Base-by-base conservation (phyloP, 345 rosid genomes). In the Punica granatum region DNA sequence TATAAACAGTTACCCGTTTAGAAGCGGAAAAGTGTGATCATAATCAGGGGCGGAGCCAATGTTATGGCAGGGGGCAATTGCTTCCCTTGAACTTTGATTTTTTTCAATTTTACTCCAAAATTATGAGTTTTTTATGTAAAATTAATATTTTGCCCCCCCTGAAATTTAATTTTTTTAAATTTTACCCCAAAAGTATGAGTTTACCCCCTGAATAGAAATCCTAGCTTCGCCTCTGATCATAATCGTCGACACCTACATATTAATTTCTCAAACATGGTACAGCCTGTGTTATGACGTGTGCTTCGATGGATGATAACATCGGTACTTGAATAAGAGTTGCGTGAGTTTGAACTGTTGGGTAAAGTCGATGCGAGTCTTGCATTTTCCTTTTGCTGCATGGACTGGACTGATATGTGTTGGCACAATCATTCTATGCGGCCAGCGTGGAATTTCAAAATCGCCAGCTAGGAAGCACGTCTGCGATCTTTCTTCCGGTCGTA, bases 301-400 rank as follows among this genome's bases (percentile, higher is more conserved):
- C 58, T 51, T 51, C 9, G 28, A 8, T n/a, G 58, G 19, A 46
- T 21, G 51, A 46, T 46, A 46, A 14, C 51, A 6, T 46, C 51
- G 1, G 7, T 19, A 21, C 51, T n/a, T n/a, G n/a, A n/a, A n/a
- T n/a, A n/a, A n/a, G n/a, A n/a, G n/a, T 23, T n/a, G 1, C 23
- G 30, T 51, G 58, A 51, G 13, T n/a, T 51, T n/a, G 13, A 65
- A 65, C 36, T 44, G 43, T 16, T 31, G 56, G 18, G n/a, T 48
- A 37, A 64, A 41, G n/a, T 65, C 21, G 67, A 64, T 64, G 51
- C 5, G 26, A 5, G 51, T 46, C 51, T 15, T 46, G 51, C 51
- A 46, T 46, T 21, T 49, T 3, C 28, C 7, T 23, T 49, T 21
- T 49, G 12, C 12, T 6, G 58, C 58, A 7, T 7, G 13, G 30